These are phyloP conservation scores for Lactarius akahatsu DNA, from an alignment of 768 basidiomycete genomes.

Conservation along the genomic window DNA sequence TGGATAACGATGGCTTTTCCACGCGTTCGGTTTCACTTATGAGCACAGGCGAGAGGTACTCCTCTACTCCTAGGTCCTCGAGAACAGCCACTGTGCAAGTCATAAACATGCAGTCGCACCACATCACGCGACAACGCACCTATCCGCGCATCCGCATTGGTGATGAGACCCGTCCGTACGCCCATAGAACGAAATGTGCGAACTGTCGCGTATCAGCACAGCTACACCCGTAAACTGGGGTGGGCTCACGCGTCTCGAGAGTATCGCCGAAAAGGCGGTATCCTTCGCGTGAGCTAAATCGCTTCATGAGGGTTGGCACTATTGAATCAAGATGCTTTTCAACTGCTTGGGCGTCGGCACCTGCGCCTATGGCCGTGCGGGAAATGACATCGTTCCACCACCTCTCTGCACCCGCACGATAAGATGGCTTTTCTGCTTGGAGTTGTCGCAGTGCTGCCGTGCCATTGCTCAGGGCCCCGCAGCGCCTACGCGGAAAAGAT, in stretches of 20 bases:
- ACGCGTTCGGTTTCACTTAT: slow-evolving; percentile 67
- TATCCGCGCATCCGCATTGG: slow-evolving; percentile 73
- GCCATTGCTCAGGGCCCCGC: not conserved
- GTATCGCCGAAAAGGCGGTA: slow-evolving; percentile 61
- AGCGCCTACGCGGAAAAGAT: not conserved
- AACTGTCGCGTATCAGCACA: slow-evolving; percentile 38
- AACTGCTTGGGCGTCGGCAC: slow-evolving; percentile 59
- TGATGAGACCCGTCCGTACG: slow-evolving; percentile 58
- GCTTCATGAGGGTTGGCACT: slow-evolving; percentile 56
- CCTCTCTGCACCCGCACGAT: slow-evolving; percentile 49
- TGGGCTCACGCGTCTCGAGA: slow-evolving; percentile 44
- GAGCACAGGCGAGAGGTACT: slow-evolving; percentile 52
- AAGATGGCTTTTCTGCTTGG: slow-evolving; percentile 60
- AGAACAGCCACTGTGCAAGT: slow-evolving; percentile 43
- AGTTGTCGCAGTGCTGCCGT: slow-evolving; percentile 47
- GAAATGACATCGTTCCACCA: slow-evolving; percentile 85
- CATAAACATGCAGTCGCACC: not conserved
- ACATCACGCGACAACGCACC: slow-evolving; percentile 43
- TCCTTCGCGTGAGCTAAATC: slow-evolving; percentile 70
- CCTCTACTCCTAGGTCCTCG: slow-evolving; percentile 56
- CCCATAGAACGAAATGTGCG: slow-evolving; percentile 44
- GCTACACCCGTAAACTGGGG: slow-evolving; percentile 3
- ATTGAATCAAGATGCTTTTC: slow-evolving; percentile 54
- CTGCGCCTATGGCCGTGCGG: slow-evolving; percentile 72
- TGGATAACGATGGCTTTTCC: slow-evolving; percentile 64